phyloP scores from a whole-genome alignment of 129 eudicot genomes.

The Oenanthe sinensis region DNA sequence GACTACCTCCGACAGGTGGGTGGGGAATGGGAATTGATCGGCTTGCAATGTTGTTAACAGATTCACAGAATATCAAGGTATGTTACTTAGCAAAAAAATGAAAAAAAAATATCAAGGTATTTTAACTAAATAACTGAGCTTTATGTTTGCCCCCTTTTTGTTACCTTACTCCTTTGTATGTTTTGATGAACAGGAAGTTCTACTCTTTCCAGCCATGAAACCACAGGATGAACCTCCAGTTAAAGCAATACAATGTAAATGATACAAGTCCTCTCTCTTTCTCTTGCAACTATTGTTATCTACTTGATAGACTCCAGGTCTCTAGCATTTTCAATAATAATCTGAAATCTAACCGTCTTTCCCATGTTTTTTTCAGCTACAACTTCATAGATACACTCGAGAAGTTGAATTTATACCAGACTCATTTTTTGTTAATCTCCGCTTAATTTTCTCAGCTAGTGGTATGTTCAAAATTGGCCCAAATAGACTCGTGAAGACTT shows the following conservation, averaged over 20 bases:
- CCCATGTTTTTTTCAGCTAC: background rate
- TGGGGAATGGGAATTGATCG: slow-evolving; percentile 97
- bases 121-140: background rate
- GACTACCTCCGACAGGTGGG: slow-evolving; percentile 95
- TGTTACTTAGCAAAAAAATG: background rate
- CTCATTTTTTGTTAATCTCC: slow-evolving; percentile 1
- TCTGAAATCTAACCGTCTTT: background rate
- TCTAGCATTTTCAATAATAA: background rate
- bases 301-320: background rate
- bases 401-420: background rate
- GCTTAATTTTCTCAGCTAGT: background rate
- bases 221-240: slow-evolving; percentile 70
- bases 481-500: background rate
- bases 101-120: slow-evolving; percentile 60
- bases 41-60: slow-evolving; percentile 80
- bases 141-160: background rate
- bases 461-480: background rate
- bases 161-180: background rate
- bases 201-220: slow-evolving; percentile 90
- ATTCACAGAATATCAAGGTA: slow-evolving; percentile 92
- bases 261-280: background rate
- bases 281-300: background rate
- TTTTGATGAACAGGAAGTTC: slow-evolving; percentile 53
- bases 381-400: background rate
- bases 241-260: slow-evolving; percentile 28